Evolutionary conservation across 1,284 basidiomycete genomes (phyloP).

Genomic region (Trametes polyzona): DNA sequence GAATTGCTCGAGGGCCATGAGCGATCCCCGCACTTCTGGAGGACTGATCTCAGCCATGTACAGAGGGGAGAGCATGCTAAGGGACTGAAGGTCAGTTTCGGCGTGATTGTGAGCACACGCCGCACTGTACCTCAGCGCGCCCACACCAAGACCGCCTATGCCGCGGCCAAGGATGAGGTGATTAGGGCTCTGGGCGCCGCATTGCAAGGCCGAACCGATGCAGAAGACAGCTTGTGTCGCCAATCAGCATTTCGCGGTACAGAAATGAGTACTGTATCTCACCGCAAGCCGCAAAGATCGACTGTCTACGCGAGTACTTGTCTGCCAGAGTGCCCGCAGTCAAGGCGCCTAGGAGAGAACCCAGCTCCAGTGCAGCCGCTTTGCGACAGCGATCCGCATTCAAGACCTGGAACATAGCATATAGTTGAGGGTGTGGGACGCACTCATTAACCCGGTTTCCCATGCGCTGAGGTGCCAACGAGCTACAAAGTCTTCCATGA

Average conservation of each 20-base stretch:
- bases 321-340: slow-evolving; percentile 70
- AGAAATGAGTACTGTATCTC: slow-evolving; percentile 33
- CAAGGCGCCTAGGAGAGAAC: slow-evolving; percentile 73
- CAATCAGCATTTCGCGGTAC: neutral
- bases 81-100: neutral
- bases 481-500: slow-evolving; percentile 74
- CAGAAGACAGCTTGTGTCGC: slow-evolving; percentile 69
- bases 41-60: slow-evolving; percentile 86
- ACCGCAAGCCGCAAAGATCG: slow-evolving; percentile 73
- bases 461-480: slow-evolving; percentile 72
- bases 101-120: neutral
- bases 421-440: too few relatives aligned
- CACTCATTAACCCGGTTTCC: slow-evolving; percentile 78
- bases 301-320: slow-evolving; percentile 62
- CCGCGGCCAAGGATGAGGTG: slow-evolving; percentile 71
- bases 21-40: slow-evolving; percentile 79
- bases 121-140: slow-evolving; percentile 62
- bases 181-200: slow-evolving; percentile 55
- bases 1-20: slow-evolving; percentile 80
- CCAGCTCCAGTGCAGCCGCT: slow-evolving; percentile 81
- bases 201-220: slow-evolving; percentile 73
- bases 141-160: slow-evolving; percentile 80
- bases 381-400: too few relatives aligned
- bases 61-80: slow-evolving; percentile 75
- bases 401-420: too few relatives aligned